Base-by-base conservation (phyloP, 148 eudicot species). In the Chenopodium formosanum region DNA sequence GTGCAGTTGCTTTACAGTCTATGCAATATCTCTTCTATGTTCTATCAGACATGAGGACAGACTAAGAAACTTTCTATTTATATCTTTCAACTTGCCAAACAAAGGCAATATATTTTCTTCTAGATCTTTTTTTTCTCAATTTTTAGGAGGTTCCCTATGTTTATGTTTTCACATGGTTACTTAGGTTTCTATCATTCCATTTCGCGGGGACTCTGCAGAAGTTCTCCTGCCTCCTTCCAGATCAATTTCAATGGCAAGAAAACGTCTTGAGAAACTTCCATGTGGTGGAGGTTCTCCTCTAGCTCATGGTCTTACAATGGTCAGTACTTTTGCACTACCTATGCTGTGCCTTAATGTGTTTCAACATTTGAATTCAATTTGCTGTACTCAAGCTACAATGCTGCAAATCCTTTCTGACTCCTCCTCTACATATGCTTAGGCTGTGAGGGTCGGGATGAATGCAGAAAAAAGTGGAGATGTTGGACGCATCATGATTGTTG, bases 281-380 rank as follows among this genome's bases (percentile, higher is more conserved):
- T 95, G 99, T 85, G 99, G 99, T 76, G 99, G 99, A 75, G 99
- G 99, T 80, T 95, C 99, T 76, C 99, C 99, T 74, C 87, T 95
- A 29, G 99, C 99, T 87, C 99, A 95, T 85, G 99, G 99, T 74
- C 98, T 95, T 86, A 94, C 99, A 60, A 95, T 93, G 90, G 99
- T 95, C 85, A 79, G 90, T 78, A 48, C 60, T 73, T 20, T 65
- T 34, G 9, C 67, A 32, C 74, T 71, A 58, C 50, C 25, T 66
- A 73, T 48, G 23, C 14, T 78, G 76, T 73, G 22, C 63, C 52
- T 56, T 32, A 44, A 58, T 79, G 34, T 79, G 66, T 66, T 71
- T 17, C 68, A 37, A 56, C 14, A 46, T 70, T 71, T 83, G 62
- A 75, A 73, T 14, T 8, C n/a, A 32, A 25, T 63, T 58, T 58